A percentile compares a stretch with the other conserved stretches of the same genome.
Conservation (phyloP, 164 flowering plant species). For the Berberis thunbergii region DNA sequence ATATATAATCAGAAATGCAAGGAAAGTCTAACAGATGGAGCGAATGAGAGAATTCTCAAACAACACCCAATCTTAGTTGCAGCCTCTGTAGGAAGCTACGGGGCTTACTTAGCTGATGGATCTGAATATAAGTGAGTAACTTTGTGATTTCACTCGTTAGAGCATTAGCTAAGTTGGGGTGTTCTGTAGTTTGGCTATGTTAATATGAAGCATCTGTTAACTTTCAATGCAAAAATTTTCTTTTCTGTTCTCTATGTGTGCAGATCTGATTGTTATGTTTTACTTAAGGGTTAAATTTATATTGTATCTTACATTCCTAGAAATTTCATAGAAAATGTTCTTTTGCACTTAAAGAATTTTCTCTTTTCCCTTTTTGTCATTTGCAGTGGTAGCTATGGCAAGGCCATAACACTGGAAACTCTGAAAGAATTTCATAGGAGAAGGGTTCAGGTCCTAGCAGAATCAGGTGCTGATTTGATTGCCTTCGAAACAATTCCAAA, state of each 20-base stretch:
- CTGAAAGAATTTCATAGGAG: slow-evolving; percentile 84
- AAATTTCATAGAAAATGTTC: no score
- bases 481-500: slow-evolving; percentile 96
- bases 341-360: no score
- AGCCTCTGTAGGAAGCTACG: slow-evolving; percentile 67
- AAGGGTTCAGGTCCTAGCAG: slow-evolving; percentile 75
- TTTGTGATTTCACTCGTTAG: background rate
- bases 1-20: slow-evolving; percentile 21
- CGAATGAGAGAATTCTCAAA: slow-evolving; percentile 21
- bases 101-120: slow-evolving; percentile 65
- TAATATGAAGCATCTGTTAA: background rate
- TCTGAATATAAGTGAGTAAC: slow-evolving; percentile 49
- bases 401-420: slow-evolving; percentile 33
- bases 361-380: slow-evolving; percentile 1
- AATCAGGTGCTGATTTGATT: slow-evolving; percentile 77
- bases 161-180: no score
- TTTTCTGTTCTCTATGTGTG: no score
- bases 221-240: no score
- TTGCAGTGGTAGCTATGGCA: slow-evolving; percentile 76
- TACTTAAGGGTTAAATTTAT: no score
- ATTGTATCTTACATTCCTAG: no score
- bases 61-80: slow-evolving; percentile 41
- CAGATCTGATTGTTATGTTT: no score
- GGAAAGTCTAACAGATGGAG: slow-evolving; percentile 7
- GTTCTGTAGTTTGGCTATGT: background rate